Evolutionary conservation across 306 rosid genomes (phyloP), one percentile per base, ranked within the genome.

Genomic region (Mucuna pruriens): DNA sequence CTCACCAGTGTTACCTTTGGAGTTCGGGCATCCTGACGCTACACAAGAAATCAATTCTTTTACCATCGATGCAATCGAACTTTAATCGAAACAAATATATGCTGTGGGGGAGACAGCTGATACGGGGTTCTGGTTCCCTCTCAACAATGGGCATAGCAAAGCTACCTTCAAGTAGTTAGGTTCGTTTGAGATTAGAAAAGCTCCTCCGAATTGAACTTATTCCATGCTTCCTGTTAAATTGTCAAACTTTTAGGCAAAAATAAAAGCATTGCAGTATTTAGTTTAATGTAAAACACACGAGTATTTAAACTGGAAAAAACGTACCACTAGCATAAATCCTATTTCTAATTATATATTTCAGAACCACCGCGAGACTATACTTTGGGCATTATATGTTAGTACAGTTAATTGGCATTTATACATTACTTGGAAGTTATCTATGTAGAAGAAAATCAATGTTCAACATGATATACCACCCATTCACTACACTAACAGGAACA

Each of bases 171-270:
- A 79, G 83, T 64, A 20, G 74, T 45, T 68, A 80, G 64, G 73
- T 76, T 54, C 45, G 6, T 52, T 72, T 25, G 76, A 82, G 63
- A 79, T 85, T 88, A 96, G 89, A 92, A 96, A 84, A 96, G 98
- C 91, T 96, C 99, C 90, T 96, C 99, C 31, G 97, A 94, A 86
- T 94, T 94, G 75, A 96, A 90, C 86, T 96, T 96, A 88, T 96
- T 92, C 99, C 99, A 96, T 55, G 99, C 90, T 85, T 94, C 97
- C 98, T 96, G 90, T 81, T 22, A 67, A 81, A 71, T 83, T 11
- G 26, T 80, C 81, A 66, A 71, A 51, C 49, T 68, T 81, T 76
- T 22, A 64, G 69, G 76, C 68, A 61, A 73, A 39, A 16, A 51
- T 26, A 19, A 76, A 65, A 38, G 67, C 39, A 66, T 22, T 29